Conservation (phyloP, 169 alveolate genomes). For the Cardiosporidium cionae region DNA sequence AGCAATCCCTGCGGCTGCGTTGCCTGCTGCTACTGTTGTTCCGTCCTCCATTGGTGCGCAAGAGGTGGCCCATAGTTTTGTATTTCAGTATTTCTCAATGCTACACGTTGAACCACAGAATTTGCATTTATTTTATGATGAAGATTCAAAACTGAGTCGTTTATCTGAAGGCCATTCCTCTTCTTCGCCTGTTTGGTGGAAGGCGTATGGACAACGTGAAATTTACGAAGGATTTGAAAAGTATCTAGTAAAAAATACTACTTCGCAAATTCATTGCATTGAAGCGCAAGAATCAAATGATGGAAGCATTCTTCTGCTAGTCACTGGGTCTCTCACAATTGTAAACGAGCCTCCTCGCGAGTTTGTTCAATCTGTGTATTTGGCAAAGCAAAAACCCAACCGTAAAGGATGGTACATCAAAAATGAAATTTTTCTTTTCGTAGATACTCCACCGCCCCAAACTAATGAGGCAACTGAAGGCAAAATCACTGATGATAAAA, state of each 20-base stretch:
- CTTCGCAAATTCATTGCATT: constrained; percentile 17
- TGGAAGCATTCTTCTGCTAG: constrained; percentile 31
- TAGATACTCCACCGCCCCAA: neutral
- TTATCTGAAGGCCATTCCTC: neutral
- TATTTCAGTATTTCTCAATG: constrained; percentile 32
- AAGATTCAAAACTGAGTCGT: constrained; percentile 23
- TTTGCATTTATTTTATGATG: constrained; percentile 26
- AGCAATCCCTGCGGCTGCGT: too few species aligned
- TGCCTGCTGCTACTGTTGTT: too few species aligned
- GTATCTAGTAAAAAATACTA: constrained; percentile 4
- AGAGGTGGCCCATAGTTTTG: constrained; percentile 35
- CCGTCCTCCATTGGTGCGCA: neutral
- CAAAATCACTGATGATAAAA: too few species aligned
- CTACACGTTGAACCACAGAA: constrained; percentile 26
- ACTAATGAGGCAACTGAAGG: too few species aligned
- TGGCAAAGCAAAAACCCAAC: constrained; percentile 24
- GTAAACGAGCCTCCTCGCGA: constrained; percentile 13
- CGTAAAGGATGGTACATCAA: constrained; percentile 9
- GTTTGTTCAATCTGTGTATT: constrained; percentile 24
- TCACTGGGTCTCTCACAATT: constrained; percentile 24
- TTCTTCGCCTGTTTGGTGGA: neutral
- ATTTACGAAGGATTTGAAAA: neutral
- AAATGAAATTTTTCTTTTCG: neutral
- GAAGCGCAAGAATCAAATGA: constrained; percentile 30
- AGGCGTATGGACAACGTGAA: neutral